Evolutionary conservation across 2,329 filamentous ascomycete genomes (phyloP).

Genomic region (Trichoderma asperellum): DNA sequence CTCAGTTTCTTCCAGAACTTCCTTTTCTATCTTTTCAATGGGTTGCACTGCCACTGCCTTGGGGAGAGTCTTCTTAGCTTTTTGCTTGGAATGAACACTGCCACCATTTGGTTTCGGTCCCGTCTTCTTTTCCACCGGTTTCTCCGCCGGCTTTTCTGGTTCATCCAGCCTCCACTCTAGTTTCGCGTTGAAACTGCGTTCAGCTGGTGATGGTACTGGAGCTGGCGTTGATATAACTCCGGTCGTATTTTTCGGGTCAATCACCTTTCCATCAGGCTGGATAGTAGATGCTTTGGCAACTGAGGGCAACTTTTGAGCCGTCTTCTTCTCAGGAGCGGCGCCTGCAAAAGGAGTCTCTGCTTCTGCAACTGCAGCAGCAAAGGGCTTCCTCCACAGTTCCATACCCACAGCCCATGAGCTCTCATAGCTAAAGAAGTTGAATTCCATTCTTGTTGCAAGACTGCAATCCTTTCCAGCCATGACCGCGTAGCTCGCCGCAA

Average conservation of each 20-base stretch:
- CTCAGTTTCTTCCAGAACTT: not conserved
- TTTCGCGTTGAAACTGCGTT: slow-evolving; percentile 58
- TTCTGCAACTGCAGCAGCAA: slow-evolving; percentile 45
- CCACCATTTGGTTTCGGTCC: not conserved
- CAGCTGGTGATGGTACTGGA: slow-evolving; percentile 15
- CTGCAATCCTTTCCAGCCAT: slow-evolving; percentile 81
- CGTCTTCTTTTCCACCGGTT: not conserved
- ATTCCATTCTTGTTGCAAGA: slow-evolving; percentile 89
- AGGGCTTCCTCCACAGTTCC: slow-evolving; percentile 81
- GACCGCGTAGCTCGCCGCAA: slow-evolving; percentile 90
- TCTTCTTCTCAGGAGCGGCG: not conserved
- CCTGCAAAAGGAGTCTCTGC: slow-evolving; percentile 32
- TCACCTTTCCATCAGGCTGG: not conserved
- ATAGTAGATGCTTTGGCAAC: not conserved
- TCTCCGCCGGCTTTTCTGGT: slow-evolving; percentile 37
- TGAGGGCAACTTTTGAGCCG: not conserved
- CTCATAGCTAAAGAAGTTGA: slow-evolving; percentile 98
- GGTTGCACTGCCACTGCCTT: slow-evolving; percentile 22
- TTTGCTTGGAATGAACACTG: slow-evolving; percentile 54
- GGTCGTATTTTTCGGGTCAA: not conserved
- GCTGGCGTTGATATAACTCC: not conserved
- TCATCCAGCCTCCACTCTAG: slow-evolving; percentile 54
- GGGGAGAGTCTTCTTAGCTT: slow-evolving; percentile 49
- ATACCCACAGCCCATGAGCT: slow-evolving; percentile 89
- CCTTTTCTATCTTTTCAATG: slow-evolving; percentile 32